Evolutionary conservation across 148 eudicot species (phyloP), one percentile per base, ranked within the genome.

Genomic region (Vaccinium myrtillus): DNA sequence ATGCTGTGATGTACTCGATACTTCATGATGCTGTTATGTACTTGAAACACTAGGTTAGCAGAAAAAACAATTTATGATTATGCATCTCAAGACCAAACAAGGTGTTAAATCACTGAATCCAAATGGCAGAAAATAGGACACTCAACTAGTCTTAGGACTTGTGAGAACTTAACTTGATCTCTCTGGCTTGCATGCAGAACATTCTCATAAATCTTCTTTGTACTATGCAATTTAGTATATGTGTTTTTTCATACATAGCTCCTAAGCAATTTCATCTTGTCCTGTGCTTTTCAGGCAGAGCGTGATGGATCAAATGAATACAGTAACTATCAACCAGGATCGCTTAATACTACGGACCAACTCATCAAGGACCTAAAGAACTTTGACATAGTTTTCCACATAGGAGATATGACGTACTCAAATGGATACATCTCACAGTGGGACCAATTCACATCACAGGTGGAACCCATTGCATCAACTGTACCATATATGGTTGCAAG

Each of bases 391-490:
- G 95, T 95, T 36, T 94, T 95, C 85, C 98, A 95, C 49, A 94
- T 95, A 48, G 98, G 99, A 84, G 99, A 94, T 81, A 54, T 97
- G 21, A 21, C 88, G 8, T 97, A 97, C 87, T 88, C 98, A 19
- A 93, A 92, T 82, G 99, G 98, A 58, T 96, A 96, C 32, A 85
- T 94, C 53, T 96, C 99, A 12, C 95, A 94, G 83, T 97, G 98
- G 98, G 98, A 95, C 91, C 98, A 97, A 73, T 97, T 97, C 84
- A 94, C 98, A 10, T 88, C 95, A 54, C 98, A 95, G 87, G 91
- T 97, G 80, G 96, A 91, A 74, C 98, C 97, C 21, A 92, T 97
- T 87, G 89, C 98, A 75, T 94, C 98, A 50, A 75, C 90, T 48
- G 93, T 91, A 27, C 98, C 98, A 21, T 96, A 93, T 84, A 96